Percentiles rank a stretch among this genome's conserved stretches.
These are phyloP conservation scores for Nicotiana obtusifolia DNA, from an alignment of 257 asterid genomes.

Conservation along the genomic window DNA sequence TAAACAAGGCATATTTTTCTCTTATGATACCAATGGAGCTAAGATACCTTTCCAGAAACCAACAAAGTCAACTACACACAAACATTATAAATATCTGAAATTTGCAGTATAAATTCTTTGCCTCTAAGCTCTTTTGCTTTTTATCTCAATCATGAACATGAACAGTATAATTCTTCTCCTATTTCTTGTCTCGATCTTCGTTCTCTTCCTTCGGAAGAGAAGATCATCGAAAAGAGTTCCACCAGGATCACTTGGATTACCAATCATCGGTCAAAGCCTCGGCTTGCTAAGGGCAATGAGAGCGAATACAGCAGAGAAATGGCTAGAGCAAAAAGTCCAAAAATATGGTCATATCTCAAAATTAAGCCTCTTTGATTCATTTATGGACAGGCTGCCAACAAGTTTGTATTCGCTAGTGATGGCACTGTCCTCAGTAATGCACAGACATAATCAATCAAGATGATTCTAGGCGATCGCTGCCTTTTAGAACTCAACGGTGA, in stretches of 20 bases:
- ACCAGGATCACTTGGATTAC: slow-evolving; percentile 65
- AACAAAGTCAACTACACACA: neutral
- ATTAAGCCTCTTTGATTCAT: slow-evolving; percentile 64
- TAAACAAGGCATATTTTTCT: neutral
- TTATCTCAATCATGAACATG: slow-evolving; percentile 16
- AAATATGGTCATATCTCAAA: slow-evolving; percentile 57
- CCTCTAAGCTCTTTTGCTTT: neutral
- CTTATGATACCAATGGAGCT: neutral
- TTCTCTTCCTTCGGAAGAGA: slow-evolving; percentile 17
- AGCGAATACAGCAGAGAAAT: slow-evolving; percentile 58
- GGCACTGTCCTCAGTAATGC: slow-evolving; percentile 35
- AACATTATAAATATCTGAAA: too few species aligned
- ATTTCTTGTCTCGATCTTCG: slow-evolving; percentile 30
- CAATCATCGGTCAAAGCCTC: slow-evolving; percentile 64
- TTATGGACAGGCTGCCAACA: slow-evolving; percentile 71
- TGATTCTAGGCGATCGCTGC: slow-evolving; percentile 52
- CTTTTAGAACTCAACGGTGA: slow-evolving; percentile 57
- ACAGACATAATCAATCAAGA: slow-evolving; percentile 49
- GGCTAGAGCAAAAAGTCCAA: slow-evolving; percentile 43
- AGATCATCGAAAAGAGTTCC: slow-evolving; percentile 32
- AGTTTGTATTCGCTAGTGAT: slow-evolving; percentile 47
- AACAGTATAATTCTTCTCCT: slow-evolving; percentile 19
- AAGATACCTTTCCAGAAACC: neutral
- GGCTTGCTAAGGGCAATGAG: slow-evolving; percentile 58
- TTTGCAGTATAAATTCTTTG: neutral